These are phyloP conservation scores for Fusarium pseudonygamai DNA, from an alignment of 2,329 filamentous ascomycete genomes.

Conservation along the genomic window DNA sequence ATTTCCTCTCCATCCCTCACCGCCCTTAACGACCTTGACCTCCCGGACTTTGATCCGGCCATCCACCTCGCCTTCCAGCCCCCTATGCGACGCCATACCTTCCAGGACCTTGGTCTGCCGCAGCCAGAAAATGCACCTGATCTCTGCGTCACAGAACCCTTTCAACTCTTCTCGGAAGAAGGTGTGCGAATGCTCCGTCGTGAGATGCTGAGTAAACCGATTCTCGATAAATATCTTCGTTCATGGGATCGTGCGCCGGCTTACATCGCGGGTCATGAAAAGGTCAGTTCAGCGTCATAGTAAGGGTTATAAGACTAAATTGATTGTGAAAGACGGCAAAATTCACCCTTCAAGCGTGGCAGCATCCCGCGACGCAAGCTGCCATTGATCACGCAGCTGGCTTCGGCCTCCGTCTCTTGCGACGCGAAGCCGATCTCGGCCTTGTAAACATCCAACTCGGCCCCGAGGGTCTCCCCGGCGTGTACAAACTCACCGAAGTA, in stretches of 20 bases:
- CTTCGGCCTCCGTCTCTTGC: background rate
- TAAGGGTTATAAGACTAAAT: fast-evolving
- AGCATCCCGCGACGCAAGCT: background rate
- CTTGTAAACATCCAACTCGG: slow-evolving; percentile 1
- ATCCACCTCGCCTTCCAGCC: background rate
- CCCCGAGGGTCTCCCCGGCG: background rate
- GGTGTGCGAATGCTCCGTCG: background rate
- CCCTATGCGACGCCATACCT: background rate
- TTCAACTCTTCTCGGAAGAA: background rate
- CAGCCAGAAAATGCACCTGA: background rate
- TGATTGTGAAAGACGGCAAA: background rate
- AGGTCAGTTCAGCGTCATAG: background rate
- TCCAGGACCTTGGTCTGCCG: background rate
- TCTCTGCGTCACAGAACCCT: background rate
- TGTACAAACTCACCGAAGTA: background rate
- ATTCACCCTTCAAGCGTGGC: background rate
- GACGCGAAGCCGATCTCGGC: background rate
- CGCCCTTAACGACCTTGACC: background rate
- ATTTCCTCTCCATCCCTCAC: background rate
- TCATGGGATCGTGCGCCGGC: background rate
- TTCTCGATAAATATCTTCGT: background rate
- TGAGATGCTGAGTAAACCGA: background rate
- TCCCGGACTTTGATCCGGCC: background rate
- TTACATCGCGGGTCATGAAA: background rate
- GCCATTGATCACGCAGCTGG: background rate